Evolutionary conservation across 352 stramenopile genomes (phyloP).

Genomic region (Phytophthora gonapodyides): DNA sequence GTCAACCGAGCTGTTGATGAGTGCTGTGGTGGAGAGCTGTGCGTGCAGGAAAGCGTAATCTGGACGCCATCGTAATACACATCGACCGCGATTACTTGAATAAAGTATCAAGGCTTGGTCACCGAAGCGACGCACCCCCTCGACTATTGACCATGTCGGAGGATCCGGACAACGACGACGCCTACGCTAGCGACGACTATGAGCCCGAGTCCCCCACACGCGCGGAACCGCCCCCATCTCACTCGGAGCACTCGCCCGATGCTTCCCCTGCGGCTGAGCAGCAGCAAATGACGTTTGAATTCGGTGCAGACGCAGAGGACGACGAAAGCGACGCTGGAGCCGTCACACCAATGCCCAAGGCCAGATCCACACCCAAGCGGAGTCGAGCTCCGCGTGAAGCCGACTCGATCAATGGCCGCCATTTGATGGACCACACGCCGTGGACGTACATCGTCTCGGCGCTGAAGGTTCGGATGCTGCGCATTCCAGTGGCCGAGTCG

Average conservation of each 20-base stretch:
- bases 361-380: conserved; percentile 16
- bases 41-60: too few relatives aligned
- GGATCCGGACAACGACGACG: conserved; percentile 23
- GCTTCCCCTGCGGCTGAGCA: not conserved
- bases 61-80: too few relatives aligned
- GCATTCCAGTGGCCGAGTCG: conserved; percentile 44
- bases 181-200: conserved; percentile 42
- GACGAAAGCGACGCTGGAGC: conserved; percentile 21
- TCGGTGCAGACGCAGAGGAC: conserved; percentile 15
- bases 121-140: conserved; percentile 14
- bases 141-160: conserved; percentile 27
- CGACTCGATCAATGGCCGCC: conserved; percentile 16
- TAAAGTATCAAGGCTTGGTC: not conserved
- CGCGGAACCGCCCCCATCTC: not conserved
- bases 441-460: conserved; percentile 55
- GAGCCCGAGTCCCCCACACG: conserved; percentile 33
- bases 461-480: conserved; percentile 48
- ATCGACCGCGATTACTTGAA: too few relatives aligned
- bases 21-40: too few relatives aligned
- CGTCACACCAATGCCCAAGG: conserved; percentile 19
- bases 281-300: conserved; percentile 11
- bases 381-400: conserved; percentile 10
- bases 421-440: conserved; percentile 46
- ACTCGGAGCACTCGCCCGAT: not conserved
- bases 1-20: conserved; percentile 2